Base-by-base conservation (phyloP, 225 moss, liverwort and hornwort genomes). In the Marchantia polymorpha region DNA sequence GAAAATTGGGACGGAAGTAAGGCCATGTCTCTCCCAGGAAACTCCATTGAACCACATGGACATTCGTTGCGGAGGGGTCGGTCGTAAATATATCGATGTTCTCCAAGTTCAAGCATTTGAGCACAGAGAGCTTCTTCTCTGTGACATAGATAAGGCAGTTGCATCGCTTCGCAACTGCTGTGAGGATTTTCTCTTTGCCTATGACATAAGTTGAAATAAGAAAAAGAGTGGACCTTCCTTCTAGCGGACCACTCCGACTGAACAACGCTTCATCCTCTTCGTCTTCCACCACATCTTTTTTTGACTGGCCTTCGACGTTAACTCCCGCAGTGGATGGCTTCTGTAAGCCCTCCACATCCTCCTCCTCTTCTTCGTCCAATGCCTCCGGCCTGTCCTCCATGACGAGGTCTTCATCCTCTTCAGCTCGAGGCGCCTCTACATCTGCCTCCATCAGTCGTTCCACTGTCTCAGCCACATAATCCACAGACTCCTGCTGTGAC, bases 11-110 rank as follows among this genome's bases (percentile, higher is more conserved):
- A 46, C 94, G 87, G 82, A 94, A 94, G 75, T 92, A 94, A 29
- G 94, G 94, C 94, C 94, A 94, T 10, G 92, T 92, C 81, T 94
- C 94, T 30, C 92, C 94, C 61, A 94, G 81, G 56, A 94, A 90
- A 77, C 86, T 94, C 94, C 94, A 94, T 53, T 89, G 89, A 64
- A 92, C 92, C 30, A 94, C 88, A 75, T 91, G 94, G 73, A 94
- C 92, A 81, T 89, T 94, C 22, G 94, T 90, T 52, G 83, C 91
- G 10, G 90, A 77, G 9, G 92, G 91, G 80, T 94, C 89, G 54
- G 91, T 91, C 46, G 94, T 94, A 29, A 94, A 94, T 71, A 94
- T 78, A 19, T 79, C 82, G 72, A 89, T 84, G 39, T 94, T 89
- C 26, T 92, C 91, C 77, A 94, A 77, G 19, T 88, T 84, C 85